A percentile compares a stretch with the other conserved stretches of the same genome.
Conservation (phyloP, 306 rosid species). For the Sphenostylis stenocarpa region DNA sequence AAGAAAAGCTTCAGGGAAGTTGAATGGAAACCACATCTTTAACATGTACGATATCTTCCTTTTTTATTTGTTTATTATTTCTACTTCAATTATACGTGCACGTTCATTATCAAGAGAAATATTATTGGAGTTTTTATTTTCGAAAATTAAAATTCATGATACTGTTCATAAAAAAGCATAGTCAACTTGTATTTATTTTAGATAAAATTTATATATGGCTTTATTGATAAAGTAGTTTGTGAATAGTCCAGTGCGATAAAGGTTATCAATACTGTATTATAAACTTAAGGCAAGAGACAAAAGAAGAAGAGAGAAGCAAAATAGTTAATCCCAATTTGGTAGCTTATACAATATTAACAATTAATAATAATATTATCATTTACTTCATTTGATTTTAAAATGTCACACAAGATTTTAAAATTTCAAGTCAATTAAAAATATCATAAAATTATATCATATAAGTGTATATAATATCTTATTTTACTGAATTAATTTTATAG, state of each 20-base stretch:
- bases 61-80: conserved; percentile 3
- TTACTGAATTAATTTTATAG: too few relatives aligned
- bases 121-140: background rate
- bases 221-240: conserved; percentile 15
- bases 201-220: background rate
- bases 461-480: too few relatives aligned
- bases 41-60: background rate
- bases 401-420: too few relatives aligned
- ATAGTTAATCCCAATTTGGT: too few relatives aligned
- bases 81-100: background rate
- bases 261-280: too few relatives aligned
- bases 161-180: background rate
- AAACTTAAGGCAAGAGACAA: too few relatives aligned
- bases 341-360: too few relatives aligned
- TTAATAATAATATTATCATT: too few relatives aligned
- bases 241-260: background rate
- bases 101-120: conserved; percentile 15
- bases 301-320: too few relatives aligned
- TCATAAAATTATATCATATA: too few relatives aligned
- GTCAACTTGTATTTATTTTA: conserved; percentile 23
- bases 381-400: too few relatives aligned
- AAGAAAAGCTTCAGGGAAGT: background rate
- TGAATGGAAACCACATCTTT: background rate
- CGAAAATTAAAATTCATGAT: background rate
- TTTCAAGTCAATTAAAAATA: too few relatives aligned